Conservation (phyloP, 768 basidiomycete genomes). For the Lactarius sanguifluus region DNA sequence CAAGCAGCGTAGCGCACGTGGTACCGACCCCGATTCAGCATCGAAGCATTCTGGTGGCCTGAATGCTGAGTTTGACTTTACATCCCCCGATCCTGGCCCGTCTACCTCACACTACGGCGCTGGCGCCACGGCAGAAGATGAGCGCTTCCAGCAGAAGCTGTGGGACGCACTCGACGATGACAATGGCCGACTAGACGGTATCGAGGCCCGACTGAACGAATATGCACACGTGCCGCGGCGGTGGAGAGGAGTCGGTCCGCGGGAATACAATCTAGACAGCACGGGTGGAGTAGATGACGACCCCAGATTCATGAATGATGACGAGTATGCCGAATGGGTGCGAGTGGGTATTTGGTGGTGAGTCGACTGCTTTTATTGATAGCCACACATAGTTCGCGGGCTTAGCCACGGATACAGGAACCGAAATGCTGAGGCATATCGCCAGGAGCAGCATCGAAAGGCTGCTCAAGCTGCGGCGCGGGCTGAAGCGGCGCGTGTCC, state of each 20-base stretch:
- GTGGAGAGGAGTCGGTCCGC: conserved; percentile 53
- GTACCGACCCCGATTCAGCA: conserved; percentile 6
- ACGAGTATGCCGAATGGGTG: conserved; percentile 87
- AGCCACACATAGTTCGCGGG: conserved; percentile 13
- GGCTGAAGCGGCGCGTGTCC: conserved; percentile 54
- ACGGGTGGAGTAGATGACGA: conserved; percentile 36
- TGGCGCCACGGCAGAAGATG: conserved; percentile 57
- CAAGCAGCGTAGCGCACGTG: not conserved
- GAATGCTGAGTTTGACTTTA: conserved; percentile 5
- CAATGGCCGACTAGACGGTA: conserved; percentile 60
- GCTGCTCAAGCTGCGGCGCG: conserved; percentile 52
- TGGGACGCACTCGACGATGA: conserved; percentile 72
- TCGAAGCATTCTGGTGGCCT: conserved; percentile 31
- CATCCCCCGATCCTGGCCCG: conserved; percentile 38
- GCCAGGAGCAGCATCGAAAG: conserved; percentile 57
- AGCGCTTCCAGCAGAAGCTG: conserved; percentile 69
- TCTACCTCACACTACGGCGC: conserved; percentile 36
- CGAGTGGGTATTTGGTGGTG: conserved; percentile 83
- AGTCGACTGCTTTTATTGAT: conserved; percentile 30
- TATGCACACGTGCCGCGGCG: conserved; percentile 72
- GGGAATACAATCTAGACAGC: conserved; percentile 44
- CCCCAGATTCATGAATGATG: conserved; percentile 67
- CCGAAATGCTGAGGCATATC: conserved; percentile 65
- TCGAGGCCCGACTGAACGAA: conserved; percentile 64
- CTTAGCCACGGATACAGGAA: conserved; percentile 44